These are phyloP conservation scores for Actinomortierella ambigua DNA, from an alignment of 371 early-diverging fungal species.

Conservation along the genomic window DNA sequence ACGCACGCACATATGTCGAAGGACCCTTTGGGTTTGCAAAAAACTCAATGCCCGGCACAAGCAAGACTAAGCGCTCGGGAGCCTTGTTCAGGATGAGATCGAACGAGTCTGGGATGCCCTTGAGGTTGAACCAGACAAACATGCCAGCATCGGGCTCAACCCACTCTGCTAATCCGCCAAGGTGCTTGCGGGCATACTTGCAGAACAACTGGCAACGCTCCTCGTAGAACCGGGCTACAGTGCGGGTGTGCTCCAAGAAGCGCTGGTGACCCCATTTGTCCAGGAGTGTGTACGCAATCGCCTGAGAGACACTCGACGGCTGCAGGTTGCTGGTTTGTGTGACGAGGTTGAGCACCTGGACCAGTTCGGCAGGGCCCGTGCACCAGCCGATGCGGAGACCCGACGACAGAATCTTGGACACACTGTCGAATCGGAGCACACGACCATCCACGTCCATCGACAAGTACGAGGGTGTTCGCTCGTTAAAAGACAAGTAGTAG, in stretches of 20 bases:
- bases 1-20: constrained; percentile 57
- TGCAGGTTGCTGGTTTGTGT: constrained; percentile 75
- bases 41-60: constrained; percentile 69
- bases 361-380: constrained; percentile 70
- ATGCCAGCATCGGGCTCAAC: constrained; percentile 75
- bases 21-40: constrained; percentile 29
- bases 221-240: constrained; percentile 65
- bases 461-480: constrained; percentile 64
- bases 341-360: constrained; percentile 75
- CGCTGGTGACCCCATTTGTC: constrained; percentile 66
- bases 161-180: constrained; percentile 72
- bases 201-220: constrained; percentile 70
- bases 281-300: constrained; percentile 62
- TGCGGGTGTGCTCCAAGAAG: constrained; percentile 65
- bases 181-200: constrained; percentile 54
- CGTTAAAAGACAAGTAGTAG: constrained; percentile 67
- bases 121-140: constrained; percentile 84
- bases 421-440: constrained; percentile 83
- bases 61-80: constrained; percentile 72
- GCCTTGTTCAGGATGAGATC: constrained; percentile 70
- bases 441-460: constrained; percentile 81
- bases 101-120: constrained; percentile 65
- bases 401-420: constrained; percentile 80
- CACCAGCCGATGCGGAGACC: constrained; percentile 84
- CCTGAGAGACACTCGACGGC: constrained; percentile 77